Evolutionary conservation across 2,329 filamentous ascomycete species (phyloP), one percentile per base, ranked within the genome.

Genomic region (Cercospora sojina): DNA sequence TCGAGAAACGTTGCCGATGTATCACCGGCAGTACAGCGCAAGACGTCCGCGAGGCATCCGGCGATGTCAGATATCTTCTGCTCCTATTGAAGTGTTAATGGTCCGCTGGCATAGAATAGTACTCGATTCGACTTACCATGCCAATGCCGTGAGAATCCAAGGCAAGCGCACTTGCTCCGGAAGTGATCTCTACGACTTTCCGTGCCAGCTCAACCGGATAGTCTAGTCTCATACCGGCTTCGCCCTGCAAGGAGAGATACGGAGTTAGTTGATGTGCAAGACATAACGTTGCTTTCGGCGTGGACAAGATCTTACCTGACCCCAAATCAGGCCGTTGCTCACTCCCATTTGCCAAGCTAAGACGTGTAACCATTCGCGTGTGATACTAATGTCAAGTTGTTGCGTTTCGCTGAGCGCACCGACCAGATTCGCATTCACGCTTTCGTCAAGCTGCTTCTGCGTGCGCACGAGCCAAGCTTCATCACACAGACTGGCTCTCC

Each of bases 311-410:
- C 51, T 56, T 56, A 56, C 51, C 51, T 62, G 60, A n/a, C 74
- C 71, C 75, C 76, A 77, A 6, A 77, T 76, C 53, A 78, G 61
- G 3, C 76, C 76, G 43, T 77, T 77, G 49, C 72, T 75, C 18
- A 78, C 76, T 10, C 76, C 76, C 73, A 78, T 77, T 61, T 78
- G 76, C 76, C 76, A 78, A 7, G 76, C 75, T n/a, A 78, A 63
- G 5, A 78, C 73, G 58, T 78, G 76, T 8, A 78, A 61, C 76
- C 76, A 78, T 57, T 77, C 75, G 56, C 76, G 62, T 8, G 76
- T 77, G 3, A 78, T 69, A 49, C 68, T 68, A 20, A 78, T 77
- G 62, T 78, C 76, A 18, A 78, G 66, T 20, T 74, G 73, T 59
- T 77, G 75, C n/a, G 75, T 77, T 60, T 78, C 76, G 8, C 71